A percentile compares a stretch with the other conserved stretches of the same genome.
These are phyloP conservation scores for Neurospora terricola DNA, from an alignment of 495 filamentous ascomycete genomes.

Conservation along the genomic window DNA sequence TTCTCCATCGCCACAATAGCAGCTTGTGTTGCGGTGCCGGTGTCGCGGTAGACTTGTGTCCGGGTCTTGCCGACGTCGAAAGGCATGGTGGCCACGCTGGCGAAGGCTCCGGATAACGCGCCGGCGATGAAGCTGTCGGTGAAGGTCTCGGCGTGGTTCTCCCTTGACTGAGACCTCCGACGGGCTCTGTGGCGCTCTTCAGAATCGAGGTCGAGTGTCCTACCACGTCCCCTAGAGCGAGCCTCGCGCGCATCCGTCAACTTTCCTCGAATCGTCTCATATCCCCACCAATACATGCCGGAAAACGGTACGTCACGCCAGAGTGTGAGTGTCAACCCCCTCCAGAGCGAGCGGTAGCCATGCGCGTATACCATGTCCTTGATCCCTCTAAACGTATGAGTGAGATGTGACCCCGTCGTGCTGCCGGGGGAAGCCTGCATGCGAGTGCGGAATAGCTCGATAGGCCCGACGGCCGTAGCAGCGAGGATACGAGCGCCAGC, in stretches of 20 bases:
- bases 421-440: conserved; percentile 72
- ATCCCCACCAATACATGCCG: conserved; percentile 95
- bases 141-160: conserved; percentile 62
- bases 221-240: conserved; percentile 29
- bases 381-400: conserved; percentile 63
- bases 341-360: conserved; percentile 79
- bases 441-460: conserved; percentile 91
- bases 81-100: conserved; percentile 84
- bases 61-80: conserved; percentile 98
- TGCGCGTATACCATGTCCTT: conserved; percentile 65
- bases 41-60: conserved; percentile 65
- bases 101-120: conserved; percentile 68
- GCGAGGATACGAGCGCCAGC: conserved; percentile 67
- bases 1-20: conserved; percentile 5
- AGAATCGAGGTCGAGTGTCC: conserved; percentile 17
- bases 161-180: conserved; percentile 36
- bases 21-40: conserved; percentile 14
- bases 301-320: conserved; percentile 98
- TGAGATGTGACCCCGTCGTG: conserved; percentile 42
- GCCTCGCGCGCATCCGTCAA: conserved; percentile 53
- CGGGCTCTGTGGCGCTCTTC: conserved; percentile 25
- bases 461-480: conserved; percentile 73
- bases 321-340: conserved; percentile 83
- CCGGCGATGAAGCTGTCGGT: conserved; percentile 84
- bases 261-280: conserved; percentile 64